A percentile compares a stretch with the other conserved stretches of the same genome.
Conservation (phyloP, 2,329 filamentous ascomycete genomes). For the Magnaporthiopsis poae region DNA sequence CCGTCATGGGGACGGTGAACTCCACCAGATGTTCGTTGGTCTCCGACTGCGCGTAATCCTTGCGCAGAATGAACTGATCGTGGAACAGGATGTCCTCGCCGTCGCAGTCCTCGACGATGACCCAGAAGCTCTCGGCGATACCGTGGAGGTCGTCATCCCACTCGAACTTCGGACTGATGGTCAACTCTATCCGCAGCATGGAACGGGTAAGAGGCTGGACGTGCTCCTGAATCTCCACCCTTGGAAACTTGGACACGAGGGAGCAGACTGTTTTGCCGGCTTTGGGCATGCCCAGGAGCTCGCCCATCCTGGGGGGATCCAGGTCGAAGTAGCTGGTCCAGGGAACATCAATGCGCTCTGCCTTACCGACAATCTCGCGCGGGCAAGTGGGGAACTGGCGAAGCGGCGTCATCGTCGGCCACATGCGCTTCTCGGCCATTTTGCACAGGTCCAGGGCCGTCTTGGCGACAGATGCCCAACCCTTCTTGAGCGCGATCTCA, state of each 20-base stretch:
- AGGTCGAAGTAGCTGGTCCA: constrained; percentile 94
- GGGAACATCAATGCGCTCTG: constrained; percentile 86
- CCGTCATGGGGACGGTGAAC: constrained; percentile 90
- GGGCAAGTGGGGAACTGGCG: constrained; percentile 80
- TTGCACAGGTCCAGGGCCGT: constrained; percentile 91
- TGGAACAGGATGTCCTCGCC: constrained; percentile 93
- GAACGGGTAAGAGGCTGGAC: constrained; percentile 91
- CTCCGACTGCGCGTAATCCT: constrained; percentile 76
- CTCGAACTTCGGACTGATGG: constrained; percentile 85
- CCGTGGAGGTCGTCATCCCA: constrained; percentile 92
- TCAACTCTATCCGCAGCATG: constrained; percentile 80
- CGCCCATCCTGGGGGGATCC: constrained; percentile 91
- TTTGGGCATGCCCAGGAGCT: constrained; percentile 81
- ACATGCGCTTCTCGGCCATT: constrained; percentile 99
- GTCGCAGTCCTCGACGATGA: constrained; percentile 92
- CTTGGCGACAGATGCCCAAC: constrained; percentile 88
- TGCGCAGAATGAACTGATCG: constrained; percentile 84
- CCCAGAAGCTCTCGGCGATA: constrained; percentile 86
- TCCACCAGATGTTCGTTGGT: constrained; percentile 90
- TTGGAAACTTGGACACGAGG: constrained; percentile 83
- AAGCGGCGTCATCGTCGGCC: constrained; percentile 95
- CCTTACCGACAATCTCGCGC: constrained; percentile 78
- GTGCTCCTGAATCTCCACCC: constrained; percentile 83
- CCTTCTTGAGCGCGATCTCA: constrained; percentile 93
- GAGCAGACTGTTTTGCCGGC: constrained; percentile 77